Base-by-base conservation (phyloP, 2,329 filamentous ascomycete species). In the Exserohilum rostratum region DNA sequence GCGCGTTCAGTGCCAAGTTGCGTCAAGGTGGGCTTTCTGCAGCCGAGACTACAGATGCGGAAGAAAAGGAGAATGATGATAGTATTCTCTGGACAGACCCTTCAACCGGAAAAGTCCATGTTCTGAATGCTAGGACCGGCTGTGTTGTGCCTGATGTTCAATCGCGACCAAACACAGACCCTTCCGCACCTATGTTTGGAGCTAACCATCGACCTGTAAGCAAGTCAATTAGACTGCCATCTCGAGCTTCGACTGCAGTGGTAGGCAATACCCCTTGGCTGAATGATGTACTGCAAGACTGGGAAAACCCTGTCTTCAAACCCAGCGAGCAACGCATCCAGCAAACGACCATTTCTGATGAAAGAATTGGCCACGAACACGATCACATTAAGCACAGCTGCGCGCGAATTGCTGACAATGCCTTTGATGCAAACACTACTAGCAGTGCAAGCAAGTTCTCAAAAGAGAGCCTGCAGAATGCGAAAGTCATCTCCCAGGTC, bases 271-370 rank as follows among this genome's bases (percentile, higher is more conserved):
- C 60, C 2, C 62, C 66, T 9, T 91, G 88, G 89, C 75, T 92
- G 2, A 78, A 81, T 7, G 76, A 80, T 6, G 65, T 93, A 6
- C 73, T 91, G 1, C 72, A 80, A 31, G 79, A 78, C 7, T 96
- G 91, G 90, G 75, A 88, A 7, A 96, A 93, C 55, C 90, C 91
- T 0, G 78, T 90, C 0, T 96, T 96, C 69, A 76, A 81, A n/a
- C 72, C 72, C 2, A 71, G 78, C 12, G 78, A 83, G 60, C 70
- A 73, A 37, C 67, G 67, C 12, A 78, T 85, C 49, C 73, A 65
- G 39, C 74, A 74, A 46, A 55, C 76, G n/a, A 65, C 62, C 4
- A 37, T 70, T n/a, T 68, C 62, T 42, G 65, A 58, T 31, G 53
- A 57, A 29, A 50, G 47, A 7, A 11, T 20, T 15, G 35, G 39